A percentile compares a stretch with the other conserved stretches of the same genome.
Conservation (phyloP, 2,329 filamentous ascomycete species). For the Nannizziopsis arthrosporioides region DNA sequence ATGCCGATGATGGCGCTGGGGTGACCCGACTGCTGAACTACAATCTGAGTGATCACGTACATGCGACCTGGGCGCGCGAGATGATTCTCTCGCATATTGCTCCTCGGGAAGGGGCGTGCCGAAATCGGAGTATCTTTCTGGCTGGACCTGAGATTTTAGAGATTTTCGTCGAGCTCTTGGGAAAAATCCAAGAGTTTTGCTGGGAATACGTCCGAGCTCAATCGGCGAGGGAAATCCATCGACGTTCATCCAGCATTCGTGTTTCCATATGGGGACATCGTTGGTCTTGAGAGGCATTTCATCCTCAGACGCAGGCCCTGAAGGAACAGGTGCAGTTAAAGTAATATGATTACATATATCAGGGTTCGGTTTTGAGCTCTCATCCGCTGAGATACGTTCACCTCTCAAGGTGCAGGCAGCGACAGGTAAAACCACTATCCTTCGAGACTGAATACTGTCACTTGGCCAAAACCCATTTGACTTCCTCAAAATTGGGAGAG, state of each 20-base stretch:
- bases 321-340: background rate
- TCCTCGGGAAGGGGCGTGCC: conserved; percentile 54
- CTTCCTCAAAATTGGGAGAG: conserved; percentile 68
- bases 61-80: conserved; percentile 18
- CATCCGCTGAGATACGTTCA: conserved; percentile 36
- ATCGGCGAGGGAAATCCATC: conserved; percentile 60
- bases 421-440: conserved; percentile 71
- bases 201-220: conserved; percentile 74
- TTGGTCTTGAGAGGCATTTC: background rate
- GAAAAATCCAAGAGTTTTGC: conserved; percentile 77
- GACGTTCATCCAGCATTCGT: conserved; percentile 79
- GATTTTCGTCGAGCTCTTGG: conserved; percentile 85
- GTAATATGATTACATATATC: background rate
- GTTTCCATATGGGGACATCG: conserved; percentile 62
- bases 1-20: conserved; percentile 33
- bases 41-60: conserved; percentile 21
- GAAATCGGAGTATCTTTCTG: conserved; percentile 3
- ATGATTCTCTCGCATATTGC: conserved; percentile 36
- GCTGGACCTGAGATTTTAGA: conserved; percentile 19
- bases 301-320: background rate
- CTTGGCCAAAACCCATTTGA: conserved; percentile 92
- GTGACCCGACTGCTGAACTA: conserved; percentile 22
- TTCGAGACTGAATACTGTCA: conserved; percentile 75
- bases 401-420: conserved; percentile 81
- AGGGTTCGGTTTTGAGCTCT: background rate